Evolutionary conservation across 352 stramenopile species (phyloP).

Genomic region (Elongisporangium prolatum): DNA sequence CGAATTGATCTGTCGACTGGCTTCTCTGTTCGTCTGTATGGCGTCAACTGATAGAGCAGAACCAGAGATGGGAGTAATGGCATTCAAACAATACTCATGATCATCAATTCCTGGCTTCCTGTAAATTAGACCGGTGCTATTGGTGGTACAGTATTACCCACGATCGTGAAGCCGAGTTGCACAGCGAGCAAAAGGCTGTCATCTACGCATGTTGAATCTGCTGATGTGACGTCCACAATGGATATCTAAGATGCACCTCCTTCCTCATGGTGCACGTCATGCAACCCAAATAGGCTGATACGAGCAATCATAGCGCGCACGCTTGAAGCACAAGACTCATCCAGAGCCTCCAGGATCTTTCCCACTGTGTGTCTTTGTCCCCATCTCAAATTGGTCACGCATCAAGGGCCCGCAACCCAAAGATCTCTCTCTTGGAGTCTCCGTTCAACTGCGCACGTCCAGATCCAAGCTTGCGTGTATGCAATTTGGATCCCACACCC

Average conservation of each 20-base stretch:
- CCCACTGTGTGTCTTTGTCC: not conserved
- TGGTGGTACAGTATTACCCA: not conserved
- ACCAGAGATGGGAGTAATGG: not conserved
- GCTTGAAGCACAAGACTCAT: not conserved
- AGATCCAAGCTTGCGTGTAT: not conserved
- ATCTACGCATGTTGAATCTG: not conserved
- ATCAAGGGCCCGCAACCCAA: not conserved
- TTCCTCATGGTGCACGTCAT: not conserved
- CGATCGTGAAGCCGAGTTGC: not conserved
- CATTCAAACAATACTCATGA: not conserved
- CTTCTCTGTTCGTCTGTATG: not conserved
- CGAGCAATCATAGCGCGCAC: not conserved
- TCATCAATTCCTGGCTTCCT: not conserved
- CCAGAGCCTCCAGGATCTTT: not conserved
- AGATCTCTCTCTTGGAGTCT: not conserved
- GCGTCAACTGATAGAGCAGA: not conserved
- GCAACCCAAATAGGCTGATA: not conserved
- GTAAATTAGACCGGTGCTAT: too few relatives aligned
- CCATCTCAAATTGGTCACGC: not conserved
- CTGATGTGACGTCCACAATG: not conserved
- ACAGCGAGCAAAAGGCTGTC: not conserved
- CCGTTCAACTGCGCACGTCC: not conserved
- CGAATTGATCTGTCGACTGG: not conserved
- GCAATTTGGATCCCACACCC: not conserved
- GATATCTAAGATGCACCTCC: not conserved